phyloP scores from a whole-genome alignment of 257 asterid species.

The Solanum chaucha region DNA sequence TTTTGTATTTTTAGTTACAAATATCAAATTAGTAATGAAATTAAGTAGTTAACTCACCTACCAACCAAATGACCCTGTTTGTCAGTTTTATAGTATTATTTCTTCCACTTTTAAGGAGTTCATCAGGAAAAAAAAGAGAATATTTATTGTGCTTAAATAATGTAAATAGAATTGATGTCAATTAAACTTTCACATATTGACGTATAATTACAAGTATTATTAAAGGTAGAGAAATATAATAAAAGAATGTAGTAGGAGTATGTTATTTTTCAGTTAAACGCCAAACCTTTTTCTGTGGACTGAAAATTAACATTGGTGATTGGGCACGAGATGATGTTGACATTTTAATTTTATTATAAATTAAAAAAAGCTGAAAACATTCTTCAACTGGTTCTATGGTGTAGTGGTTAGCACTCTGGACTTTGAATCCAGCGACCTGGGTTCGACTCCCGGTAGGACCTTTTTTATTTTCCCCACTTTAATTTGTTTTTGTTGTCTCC shows the following conservation, averaged over 20 bases:
- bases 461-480: not conserved
- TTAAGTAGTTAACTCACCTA: not conserved
- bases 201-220: not conserved
- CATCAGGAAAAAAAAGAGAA: not conserved
- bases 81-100: not conserved
- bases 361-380: fast-evolving
- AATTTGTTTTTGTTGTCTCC: not conserved
- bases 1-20: too few relatives aligned
- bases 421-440: slow-evolving; percentile 99
- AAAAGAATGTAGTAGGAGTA: not conserved
- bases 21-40: not conserved
- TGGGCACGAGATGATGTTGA: too few relatives aligned
- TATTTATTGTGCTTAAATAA: not conserved
- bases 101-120: not conserved
- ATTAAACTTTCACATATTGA: not conserved
- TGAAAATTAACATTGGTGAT: too few relatives aligned
- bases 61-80: not conserved
- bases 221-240: not conserved
- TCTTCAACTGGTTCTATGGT: slow-evolving; percentile 22
- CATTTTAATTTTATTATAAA: too few relatives aligned
- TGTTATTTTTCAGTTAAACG: not conserved
- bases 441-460: slow-evolving; percentile 99
- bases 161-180: not conserved
- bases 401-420: slow-evolving; percentile 99
- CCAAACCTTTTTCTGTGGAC: not conserved